Evolutionary conservation across 352 stramenopile genomes (phyloP).

Genomic region (Pilasporangium apinafurcum): DNA sequence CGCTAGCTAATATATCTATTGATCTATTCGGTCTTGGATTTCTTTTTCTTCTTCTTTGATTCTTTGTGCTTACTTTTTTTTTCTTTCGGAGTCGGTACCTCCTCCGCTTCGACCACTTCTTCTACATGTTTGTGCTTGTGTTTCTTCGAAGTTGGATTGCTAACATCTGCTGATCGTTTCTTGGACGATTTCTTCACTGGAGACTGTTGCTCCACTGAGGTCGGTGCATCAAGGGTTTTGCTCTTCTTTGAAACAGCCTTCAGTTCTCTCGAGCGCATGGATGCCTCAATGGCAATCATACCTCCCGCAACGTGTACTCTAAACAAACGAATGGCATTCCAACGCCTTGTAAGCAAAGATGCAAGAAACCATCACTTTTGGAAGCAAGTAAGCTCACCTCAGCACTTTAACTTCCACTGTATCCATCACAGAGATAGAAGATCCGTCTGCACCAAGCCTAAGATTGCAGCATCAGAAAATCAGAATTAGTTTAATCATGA

Average conservation of each 20-base stretch:
- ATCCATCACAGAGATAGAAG: slow-evolving; percentile 52
- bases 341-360: background rate
- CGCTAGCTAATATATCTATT: no score
- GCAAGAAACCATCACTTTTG: slow-evolving; percentile 1
- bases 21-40: slow-evolving; percentile 23
- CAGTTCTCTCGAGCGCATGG: slow-evolving; percentile 37
- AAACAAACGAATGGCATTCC: slow-evolving; percentile 6
- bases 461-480: no score
- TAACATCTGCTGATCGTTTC: no score
- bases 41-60: slow-evolving; percentile 16
- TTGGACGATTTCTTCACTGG: slow-evolving; percentile 1
- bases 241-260: slow-evolving; percentile 4
- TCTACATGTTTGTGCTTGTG: slow-evolving; percentile 1
- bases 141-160: slow-evolving; percentile 15
- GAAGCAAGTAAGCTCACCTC: slow-evolving; percentile 14
- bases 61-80: slow-evolving; percentile 29
- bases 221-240: slow-evolving; percentile 6
- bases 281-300: slow-evolving; percentile 77
- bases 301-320: slow-evolving; percentile 65
- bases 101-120: slow-evolving; percentile 7
- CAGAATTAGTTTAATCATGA: no score
- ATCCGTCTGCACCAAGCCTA: slow-evolving; percentile 48
- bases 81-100: slow-evolving; percentile 13
- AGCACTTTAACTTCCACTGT: slow-evolving; percentile 65
- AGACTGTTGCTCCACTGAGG: slow-evolving; percentile 1